Conservation (phyloP, 192 early-diverging fungal genomes). For the Backusella sp. region DNA sequence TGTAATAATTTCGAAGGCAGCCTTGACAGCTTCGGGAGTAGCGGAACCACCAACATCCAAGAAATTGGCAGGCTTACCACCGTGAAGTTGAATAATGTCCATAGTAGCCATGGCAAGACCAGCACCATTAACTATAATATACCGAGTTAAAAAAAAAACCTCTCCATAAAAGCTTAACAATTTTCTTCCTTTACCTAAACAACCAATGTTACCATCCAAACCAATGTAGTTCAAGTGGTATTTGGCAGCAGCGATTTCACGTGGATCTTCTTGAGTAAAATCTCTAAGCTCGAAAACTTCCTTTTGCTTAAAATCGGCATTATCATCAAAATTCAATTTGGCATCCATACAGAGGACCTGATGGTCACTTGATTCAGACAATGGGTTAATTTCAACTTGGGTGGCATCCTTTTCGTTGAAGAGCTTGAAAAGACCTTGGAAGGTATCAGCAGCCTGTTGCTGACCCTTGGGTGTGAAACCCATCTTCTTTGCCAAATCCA, state of each 20-base stretch:
- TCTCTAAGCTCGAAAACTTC: conserved; percentile 89
- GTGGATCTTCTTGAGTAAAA: conserved; percentile 92
- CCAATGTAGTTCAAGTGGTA: conserved; percentile 99
- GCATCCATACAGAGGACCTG: conserved; percentile 92
- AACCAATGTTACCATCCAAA: conserved; percentile 96
- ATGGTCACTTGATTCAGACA: conserved; percentile 87
- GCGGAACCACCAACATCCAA: conserved; percentile 98
- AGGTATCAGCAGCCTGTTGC: conserved; percentile 88
- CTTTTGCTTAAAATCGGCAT: conserved; percentile 96
- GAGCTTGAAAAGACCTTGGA: conserved; percentile 92
- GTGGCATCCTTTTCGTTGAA: conserved; percentile 97
- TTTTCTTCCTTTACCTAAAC: conserved; percentile 62
- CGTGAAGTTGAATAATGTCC: conserved; percentile 99
- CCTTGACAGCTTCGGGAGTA: conserved; percentile 91
- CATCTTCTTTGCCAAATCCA: conserved; percentile 78
- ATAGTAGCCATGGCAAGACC: conserved; percentile 99
- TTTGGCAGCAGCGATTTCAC: conserved; percentile 96
- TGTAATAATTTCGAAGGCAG: conserved; percentile 99
- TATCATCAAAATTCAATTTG: conserved; percentile 99
- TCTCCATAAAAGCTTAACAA: no score
- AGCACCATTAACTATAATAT: conserved; percentile 83
- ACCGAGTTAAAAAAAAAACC: background rate
- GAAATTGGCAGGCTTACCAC: conserved; percentile 98
- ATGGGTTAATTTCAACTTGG: conserved; percentile 99
- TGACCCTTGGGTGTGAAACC: conserved; percentile 82